Evolutionary conservation across 768 basidiomycete genomes (phyloP).

Genomic region (Saitozyma sp.): DNA sequence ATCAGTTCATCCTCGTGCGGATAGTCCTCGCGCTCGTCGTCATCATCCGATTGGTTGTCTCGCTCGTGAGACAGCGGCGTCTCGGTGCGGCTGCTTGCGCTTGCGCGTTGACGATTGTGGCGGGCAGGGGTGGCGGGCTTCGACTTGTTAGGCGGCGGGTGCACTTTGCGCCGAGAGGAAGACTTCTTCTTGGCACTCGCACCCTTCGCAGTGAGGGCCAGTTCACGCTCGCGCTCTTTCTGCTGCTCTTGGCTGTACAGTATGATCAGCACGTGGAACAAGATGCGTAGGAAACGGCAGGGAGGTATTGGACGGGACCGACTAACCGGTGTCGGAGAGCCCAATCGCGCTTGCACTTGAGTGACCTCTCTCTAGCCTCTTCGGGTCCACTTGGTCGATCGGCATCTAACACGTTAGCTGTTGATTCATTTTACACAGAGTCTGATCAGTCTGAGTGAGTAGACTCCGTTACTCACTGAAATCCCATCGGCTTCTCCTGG

Average conservation of each 20-base stretch:
- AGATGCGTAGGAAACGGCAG: constrained; percentile 5
- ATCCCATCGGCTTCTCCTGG: constrained; percentile 55
- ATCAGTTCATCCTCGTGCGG: no score
- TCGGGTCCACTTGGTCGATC: constrained; percentile 52
- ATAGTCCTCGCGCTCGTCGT: no score
- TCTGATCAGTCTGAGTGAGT: not conserved
- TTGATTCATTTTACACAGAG: not conserved
- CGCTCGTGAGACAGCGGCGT: no score
- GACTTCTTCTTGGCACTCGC: not conserved
- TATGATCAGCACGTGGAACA: not conserved
- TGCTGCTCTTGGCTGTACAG: no score
- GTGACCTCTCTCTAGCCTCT: constrained; percentile 50
- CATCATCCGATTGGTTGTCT: no score
- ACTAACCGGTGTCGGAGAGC: constrained; percentile 51
- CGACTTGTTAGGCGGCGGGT: not conserved
- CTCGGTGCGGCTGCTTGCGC: no score
- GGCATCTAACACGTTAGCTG: constrained; percentile 39
- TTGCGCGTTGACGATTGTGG: no score
- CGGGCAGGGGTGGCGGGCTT: no score
- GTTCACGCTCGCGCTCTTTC: not conserved
- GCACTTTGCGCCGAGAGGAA: not conserved
- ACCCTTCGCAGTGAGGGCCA: not conserved
- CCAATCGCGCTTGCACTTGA: constrained; percentile 54
- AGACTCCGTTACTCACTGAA: constrained; percentile 43
- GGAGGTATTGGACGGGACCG: no score